Evolutionary conservation across 768 basidiomycete genomes (phyloP), one percentile per base, ranked within the genome.

Genomic region (Ramaria rubella): DNA sequence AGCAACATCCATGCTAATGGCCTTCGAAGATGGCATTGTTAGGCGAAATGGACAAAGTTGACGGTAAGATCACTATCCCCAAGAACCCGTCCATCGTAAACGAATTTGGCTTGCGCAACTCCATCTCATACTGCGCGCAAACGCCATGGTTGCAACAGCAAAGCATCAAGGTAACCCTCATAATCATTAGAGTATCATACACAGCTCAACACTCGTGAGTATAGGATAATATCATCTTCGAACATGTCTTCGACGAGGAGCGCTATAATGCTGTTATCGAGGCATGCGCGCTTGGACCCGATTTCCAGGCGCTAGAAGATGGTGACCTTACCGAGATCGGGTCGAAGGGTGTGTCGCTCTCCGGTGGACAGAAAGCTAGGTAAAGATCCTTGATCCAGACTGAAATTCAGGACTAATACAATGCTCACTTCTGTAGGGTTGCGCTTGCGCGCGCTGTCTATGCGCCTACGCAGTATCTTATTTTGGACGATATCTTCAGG

Each of bases 321-420:
- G 95, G 95, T 0, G 93, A 91, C 64, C 73, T 70, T 55, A 93
- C 90, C 1, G 87, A 91, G 70, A 89, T 94, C 61, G 91, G 91
- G 14, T 84, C 82, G 14, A 75, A 83, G 52, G 87, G 87, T 59
- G 83, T 90, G 15, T 86, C 80, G 67, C 70, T 90, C 60, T 86
- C 84, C 31, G 90, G 90, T 29, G 90, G 90, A 5, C 89, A 91
- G 70, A 91, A 91, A 68, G 86, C 87, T 53, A 73, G 86, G 84
- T 83, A 61, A 57, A 72, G 60, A 17, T 43, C 36, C 1, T 24
- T 31, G 11, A 27, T 2, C 15, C 3, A 30, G 5, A 31, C 17
- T 29, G 36, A 9, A 8, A 40, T 24, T 15, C 48, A 19, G 12
- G 11, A n/a, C 19, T 44, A 52, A 17, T 17, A 17, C 15, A 33